Percentiles rank a stretch among this genome's conserved stretches.
These are phyloP conservation scores for Fusarium dlaminii DNA, from an alignment of 2,329 filamentous ascomycete genomes.

Conservation along the genomic window DNA sequence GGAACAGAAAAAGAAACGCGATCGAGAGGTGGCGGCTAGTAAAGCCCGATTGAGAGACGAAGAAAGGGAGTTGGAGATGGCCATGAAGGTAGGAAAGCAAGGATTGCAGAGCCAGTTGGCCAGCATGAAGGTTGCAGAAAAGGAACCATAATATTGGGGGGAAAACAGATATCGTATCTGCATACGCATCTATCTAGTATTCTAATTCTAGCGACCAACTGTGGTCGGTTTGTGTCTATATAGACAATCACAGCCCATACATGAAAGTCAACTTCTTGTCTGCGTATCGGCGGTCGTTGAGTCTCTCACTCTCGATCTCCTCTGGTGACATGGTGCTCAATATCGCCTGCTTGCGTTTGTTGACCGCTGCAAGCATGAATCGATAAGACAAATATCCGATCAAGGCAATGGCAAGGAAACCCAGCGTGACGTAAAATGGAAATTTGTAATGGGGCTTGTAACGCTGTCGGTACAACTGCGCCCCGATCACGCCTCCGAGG, in stretches of 20 bases:
- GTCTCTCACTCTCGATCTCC: slow-evolving; percentile 40
- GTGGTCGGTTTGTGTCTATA: not conserved
- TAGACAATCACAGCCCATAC: slow-evolving; percentile 36
- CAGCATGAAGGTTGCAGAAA: slow-evolving; percentile 40
- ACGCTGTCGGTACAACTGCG: slow-evolving; percentile 39
- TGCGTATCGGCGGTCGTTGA: slow-evolving; percentile 39
- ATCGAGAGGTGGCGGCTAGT: slow-evolving; percentile 67
- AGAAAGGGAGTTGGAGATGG: slow-evolving; percentile 73
- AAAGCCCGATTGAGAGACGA: slow-evolving; percentile 71
- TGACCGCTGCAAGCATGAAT: slow-evolving; percentile 32
- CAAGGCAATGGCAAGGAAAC: slow-evolving; percentile 34
- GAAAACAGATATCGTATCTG: not conserved
- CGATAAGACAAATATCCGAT: slow-evolving; percentile 39
- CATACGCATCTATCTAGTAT: slow-evolving; percentile 12
- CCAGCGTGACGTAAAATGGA: slow-evolving; percentile 41
- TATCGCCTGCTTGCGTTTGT: slow-evolving; percentile 29
- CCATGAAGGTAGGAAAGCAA: slow-evolving; percentile 74
- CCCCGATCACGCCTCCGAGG: slow-evolving; percentile 40
- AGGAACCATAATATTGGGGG: slow-evolving; percentile 27
- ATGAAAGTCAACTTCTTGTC: slow-evolving; percentile 44
- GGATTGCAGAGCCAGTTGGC: slow-evolving; percentile 71
- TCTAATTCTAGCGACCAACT: slow-evolving; percentile 5
- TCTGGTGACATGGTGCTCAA: slow-evolving; percentile 33
- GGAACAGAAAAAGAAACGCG: slow-evolving; percentile 69
- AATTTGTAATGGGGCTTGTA: slow-evolving; percentile 37